A percentile compares a stretch with the other conserved stretches of the same genome.
phyloP scores from a whole-genome alignment of 495 filamentous ascomycete genomes.

The Daldinia caldariorum region DNA sequence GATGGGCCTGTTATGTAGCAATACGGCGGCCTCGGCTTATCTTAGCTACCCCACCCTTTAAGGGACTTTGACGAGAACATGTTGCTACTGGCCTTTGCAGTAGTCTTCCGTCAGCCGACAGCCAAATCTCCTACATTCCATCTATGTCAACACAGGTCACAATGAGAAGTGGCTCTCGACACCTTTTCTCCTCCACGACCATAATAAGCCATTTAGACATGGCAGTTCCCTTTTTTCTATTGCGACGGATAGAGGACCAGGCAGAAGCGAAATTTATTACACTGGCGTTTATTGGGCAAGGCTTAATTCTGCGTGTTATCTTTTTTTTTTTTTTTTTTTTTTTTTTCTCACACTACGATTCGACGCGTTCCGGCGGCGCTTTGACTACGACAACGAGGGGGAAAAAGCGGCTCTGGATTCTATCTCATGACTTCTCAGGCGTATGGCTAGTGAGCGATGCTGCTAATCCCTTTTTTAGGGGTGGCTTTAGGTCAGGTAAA shows the following conservation, averaged over 20 bases:
- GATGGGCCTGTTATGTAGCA: conserved; percentile 44
- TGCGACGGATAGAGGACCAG: conserved; percentile 12
- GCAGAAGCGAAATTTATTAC: conserved; percentile 12
- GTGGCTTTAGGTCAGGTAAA: conserved; percentile 28
- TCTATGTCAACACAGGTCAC: neutral
- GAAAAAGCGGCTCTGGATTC: conserved; percentile 19
- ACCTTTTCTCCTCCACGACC: neutral
- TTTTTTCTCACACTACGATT: conserved; percentile 8
- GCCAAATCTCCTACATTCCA: neutral
- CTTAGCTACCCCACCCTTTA: neutral
- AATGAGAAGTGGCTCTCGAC: neutral
- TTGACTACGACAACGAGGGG: conserved; percentile 17
- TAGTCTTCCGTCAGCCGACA: neutral
- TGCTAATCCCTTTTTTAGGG: conserved; percentile 26
- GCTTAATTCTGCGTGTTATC: conserved; percentile 26
- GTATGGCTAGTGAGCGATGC: conserved; percentile 41
- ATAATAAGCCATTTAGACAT: conserved; percentile 1
- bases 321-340: neutral
- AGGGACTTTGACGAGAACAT: neutral
- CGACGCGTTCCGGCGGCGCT: conserved; percentile 27
- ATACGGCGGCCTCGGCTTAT: neutral
- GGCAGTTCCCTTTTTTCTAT: conserved; percentile 1
- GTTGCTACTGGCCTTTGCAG: neutral
- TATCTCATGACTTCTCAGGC: conserved; percentile 25
- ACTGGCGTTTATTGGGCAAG: conserved; percentile 33